These are phyloP conservation scores for Psilocybe subaeruginosa DNA, from an alignment of 768 basidiomycete species.

Conservation along the genomic window DNA sequence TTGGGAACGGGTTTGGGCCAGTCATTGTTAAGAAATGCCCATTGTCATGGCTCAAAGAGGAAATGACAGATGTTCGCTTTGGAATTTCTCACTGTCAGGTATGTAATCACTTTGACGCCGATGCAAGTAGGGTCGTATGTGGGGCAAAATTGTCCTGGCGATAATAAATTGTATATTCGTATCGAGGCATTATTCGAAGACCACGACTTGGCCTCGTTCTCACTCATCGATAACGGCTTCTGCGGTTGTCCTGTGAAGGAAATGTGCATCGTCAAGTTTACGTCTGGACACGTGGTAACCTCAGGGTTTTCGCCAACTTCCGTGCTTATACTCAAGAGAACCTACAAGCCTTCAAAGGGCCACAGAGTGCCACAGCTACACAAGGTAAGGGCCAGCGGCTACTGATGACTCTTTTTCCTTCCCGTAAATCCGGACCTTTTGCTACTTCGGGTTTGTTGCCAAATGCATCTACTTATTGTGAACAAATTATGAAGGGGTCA, in stretches of 20 bases:
- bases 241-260: background rate
- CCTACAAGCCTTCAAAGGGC: no score
- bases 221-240: background rate
- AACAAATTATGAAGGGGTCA: no score
- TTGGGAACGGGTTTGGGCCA: constrained; percentile 4
- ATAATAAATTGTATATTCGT: background rate
- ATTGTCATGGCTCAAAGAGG: constrained; percentile 15
- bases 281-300: background rate
- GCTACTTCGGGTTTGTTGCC: no score
- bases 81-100: background rate
- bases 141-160: background rate
- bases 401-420: no score
- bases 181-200: background rate
- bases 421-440: no score
- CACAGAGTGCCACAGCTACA: no score
- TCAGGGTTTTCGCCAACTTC: background rate
- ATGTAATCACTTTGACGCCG: background rate
- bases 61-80: background rate
- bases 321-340: background rate
- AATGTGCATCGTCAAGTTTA: background rate
- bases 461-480: no score
- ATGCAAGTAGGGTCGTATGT: background rate
- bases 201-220: background rate
- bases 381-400: no score
- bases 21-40: constrained; percentile 3